Evolutionary conservation across 1,284 basidiomycete species (phyloP).

Genomic region (Abortiporus biennis): DNA sequence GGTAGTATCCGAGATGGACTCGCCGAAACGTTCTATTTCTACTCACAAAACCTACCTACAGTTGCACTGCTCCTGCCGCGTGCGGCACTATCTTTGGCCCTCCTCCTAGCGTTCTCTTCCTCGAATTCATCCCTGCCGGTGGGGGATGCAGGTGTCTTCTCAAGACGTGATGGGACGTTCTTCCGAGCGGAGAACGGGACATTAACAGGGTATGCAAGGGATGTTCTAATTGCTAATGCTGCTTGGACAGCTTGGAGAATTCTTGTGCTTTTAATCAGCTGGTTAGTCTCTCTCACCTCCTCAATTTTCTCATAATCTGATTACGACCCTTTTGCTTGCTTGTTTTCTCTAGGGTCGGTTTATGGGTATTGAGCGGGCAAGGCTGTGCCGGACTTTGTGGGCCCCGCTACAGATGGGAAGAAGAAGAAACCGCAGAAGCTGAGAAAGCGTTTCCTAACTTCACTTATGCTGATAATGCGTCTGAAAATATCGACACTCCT

Average conservation of each 20-base stretch:
- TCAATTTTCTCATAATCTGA: constrained; percentile 61
- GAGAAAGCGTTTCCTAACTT: constrained; percentile 45
- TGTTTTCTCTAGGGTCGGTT: constrained; percentile 45
- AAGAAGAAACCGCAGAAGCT: constrained; percentile 42
- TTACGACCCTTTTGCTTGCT: constrained; percentile 25
- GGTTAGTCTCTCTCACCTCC: constrained; percentile 44
- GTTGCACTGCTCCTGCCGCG: constrained; percentile 75
- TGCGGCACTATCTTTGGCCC: constrained; percentile 63
- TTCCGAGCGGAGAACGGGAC: constrained; percentile 59
- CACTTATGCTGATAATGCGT: constrained; percentile 38
- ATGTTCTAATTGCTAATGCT: constrained; percentile 70
- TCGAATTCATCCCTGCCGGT: constrained; percentile 42
- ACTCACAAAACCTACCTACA: constrained; percentile 76
- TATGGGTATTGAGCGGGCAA: constrained; percentile 72
- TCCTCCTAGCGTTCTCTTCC: constrained; percentile 61
- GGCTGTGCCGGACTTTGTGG: constrained; percentile 76
- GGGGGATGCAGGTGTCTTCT: constrained; percentile 37
- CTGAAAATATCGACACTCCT: constrained; percentile 34
- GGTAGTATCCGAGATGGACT: constrained; percentile 56
- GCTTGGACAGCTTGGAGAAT: constrained; percentile 70
- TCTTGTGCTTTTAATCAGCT: constrained; percentile 57
- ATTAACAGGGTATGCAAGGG: constrained; percentile 66
- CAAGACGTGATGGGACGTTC: constrained; percentile 61
- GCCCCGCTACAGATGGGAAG: constrained; percentile 76
- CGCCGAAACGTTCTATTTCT: constrained; percentile 74